Conservation (phyloP, 2,329 filamentous ascomycete species). For the Arthrobotrys entomopaga region DNA sequence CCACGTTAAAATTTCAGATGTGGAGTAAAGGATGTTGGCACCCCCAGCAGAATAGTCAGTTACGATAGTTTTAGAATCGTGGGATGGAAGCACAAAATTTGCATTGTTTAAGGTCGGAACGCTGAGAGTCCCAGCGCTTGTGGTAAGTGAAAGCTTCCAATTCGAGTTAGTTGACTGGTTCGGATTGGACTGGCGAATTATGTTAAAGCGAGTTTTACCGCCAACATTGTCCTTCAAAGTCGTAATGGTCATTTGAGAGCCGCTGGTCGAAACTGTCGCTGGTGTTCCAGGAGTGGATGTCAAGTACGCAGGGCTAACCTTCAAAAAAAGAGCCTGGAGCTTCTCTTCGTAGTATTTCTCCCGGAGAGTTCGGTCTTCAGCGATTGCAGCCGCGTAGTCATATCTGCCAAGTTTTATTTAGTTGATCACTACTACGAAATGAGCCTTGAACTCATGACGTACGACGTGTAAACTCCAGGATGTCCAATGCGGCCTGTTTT, state of each 20-base stretch:
- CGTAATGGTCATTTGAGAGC: conserved; percentile 47
- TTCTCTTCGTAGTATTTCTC: conserved; percentile 86
- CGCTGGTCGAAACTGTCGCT: conserved; percentile 31
- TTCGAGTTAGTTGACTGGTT: conserved; percentile 56
- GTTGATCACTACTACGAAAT: neutral
- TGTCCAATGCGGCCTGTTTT: conserved; percentile 63
- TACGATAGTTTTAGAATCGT: conserved; percentile 68
- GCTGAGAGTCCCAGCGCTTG: conserved; percentile 58
- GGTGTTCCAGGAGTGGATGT: conserved; percentile 65
- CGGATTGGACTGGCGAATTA: conserved; percentile 51
- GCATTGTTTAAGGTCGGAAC: conserved; percentile 70
- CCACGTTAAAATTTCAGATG: conserved; percentile 76
- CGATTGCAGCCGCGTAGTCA: conserved; percentile 72
- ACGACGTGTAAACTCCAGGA: conserved; percentile 51
- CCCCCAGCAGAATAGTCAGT: conserved; percentile 73
- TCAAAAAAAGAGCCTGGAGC: conserved; percentile 78
- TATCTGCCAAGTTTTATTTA: conserved; percentile 62
- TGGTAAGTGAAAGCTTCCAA: conserved; percentile 58
- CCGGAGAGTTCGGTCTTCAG: conserved; percentile 75
- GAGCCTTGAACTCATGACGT: neutral
- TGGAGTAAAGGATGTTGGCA: conserved; percentile 72
- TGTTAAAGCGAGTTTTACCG: conserved; percentile 52
- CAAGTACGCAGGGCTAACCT: conserved; percentile 77
- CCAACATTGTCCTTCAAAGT: conserved; percentile 56
- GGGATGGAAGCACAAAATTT: conserved; percentile 64